Conservation (phyloP, 352 stramenopile species). For the Globisporangium polare region DNA sequence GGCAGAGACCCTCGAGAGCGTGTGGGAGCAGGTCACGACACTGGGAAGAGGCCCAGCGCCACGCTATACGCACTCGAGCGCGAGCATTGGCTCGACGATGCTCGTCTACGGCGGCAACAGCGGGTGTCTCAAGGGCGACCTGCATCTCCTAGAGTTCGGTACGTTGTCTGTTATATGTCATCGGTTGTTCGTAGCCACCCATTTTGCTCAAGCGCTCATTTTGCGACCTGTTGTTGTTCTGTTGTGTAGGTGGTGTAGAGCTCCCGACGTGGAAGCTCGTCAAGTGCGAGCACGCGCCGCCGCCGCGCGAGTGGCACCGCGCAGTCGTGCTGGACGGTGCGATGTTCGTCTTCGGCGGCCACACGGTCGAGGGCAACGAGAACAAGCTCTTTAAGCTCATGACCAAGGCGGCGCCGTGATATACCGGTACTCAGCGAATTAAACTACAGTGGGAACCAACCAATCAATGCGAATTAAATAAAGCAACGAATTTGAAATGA, state of each 20-base stretch:
- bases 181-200: not conserved
- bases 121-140: conserved; percentile 54
- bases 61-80: conserved; percentile 50
- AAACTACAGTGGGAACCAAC: not conserved
- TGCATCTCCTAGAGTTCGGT: conserved; percentile 46
- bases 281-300: conserved; percentile 35
- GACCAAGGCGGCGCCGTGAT: conserved; percentile 1
- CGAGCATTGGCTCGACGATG: conserved; percentile 42
- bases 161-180: not conserved
- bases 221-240: not conserved
- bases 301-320: conserved; percentile 50
- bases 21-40: conserved; percentile 38
- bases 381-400: conserved; percentile 36
- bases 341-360: conserved; percentile 57
- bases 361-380: conserved; percentile 41
- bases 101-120: conserved; percentile 58
- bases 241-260: conserved; percentile 19
- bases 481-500: not conserved
- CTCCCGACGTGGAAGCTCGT: conserved; percentile 44
- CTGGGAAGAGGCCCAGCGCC: conserved; percentile 32
- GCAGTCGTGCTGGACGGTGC: conserved; percentile 31
- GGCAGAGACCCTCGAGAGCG: conserved; percentile 29
- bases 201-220: not conserved
- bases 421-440: not conserved
- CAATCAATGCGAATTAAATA: not conserved